Evolutionary conservation across 1,284 basidiomycete genomes (phyloP).

Genomic region (Anthracocystis walkeri): DNA sequence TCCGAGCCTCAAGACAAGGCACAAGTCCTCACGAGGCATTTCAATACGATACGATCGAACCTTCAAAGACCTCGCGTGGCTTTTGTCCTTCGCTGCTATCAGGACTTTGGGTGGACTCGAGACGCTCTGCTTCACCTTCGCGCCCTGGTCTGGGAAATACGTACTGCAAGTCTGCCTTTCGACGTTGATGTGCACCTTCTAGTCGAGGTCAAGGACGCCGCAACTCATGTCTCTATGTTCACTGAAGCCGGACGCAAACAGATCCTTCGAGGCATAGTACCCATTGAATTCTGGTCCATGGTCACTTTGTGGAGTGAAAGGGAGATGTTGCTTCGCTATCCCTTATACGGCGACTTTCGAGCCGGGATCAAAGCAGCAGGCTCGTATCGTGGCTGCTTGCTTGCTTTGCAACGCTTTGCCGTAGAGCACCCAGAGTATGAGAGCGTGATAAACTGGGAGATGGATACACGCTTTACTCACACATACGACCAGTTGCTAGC

Average conservation of each 20-base stretch:
- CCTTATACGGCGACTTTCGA: slow-evolving; percentile 26
- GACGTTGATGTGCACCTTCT: slow-evolving; percentile 23
- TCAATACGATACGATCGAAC: too few relatives aligned
- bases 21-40: too few relatives aligned
- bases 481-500: slow-evolving; percentile 22
- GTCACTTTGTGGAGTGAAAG: slow-evolving; percentile 19
- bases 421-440: slow-evolving; percentile 25
- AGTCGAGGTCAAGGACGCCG: slow-evolving; percentile 29
- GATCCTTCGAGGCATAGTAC: slow-evolving; percentile 24
- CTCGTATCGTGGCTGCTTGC: slow-evolving; percentile 34
- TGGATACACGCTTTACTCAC: slow-evolving; percentile 34
- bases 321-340: slow-evolving; percentile 29
- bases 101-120: slow-evolving; percentile 16
- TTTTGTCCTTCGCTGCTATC: slow-evolving; percentile 27
- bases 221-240: slow-evolving; percentile 20
- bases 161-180: slow-evolving; percentile 14
- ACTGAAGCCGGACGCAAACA: slow-evolving; percentile 14
- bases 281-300: slow-evolving; percentile 35
- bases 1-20: neutral
- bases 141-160: slow-evolving; percentile 35
- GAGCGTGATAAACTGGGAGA: slow-evolving; percentile 26
- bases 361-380: slow-evolving; percentile 22
- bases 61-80: slow-evolving; percentile 15
- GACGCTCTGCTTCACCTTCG: slow-evolving; percentile 23
- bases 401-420: slow-evolving; percentile 25